These are phyloP conservation scores for Penicillium sp. DNA, from an alignment of 2,329 filamentous ascomycete genomes.

Conservation along the genomic window DNA sequence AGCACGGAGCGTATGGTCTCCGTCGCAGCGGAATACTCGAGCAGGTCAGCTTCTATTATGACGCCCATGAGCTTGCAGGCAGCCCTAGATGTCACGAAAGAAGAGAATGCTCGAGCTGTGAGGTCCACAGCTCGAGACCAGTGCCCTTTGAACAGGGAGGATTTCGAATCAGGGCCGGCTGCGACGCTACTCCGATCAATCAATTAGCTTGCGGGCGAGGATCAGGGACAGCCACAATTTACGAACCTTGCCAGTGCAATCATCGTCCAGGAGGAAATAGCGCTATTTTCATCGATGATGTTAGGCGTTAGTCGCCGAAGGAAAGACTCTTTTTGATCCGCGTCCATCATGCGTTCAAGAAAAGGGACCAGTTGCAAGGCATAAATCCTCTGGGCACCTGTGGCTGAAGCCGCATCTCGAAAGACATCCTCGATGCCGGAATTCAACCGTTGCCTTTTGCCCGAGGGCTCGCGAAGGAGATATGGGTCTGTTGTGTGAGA, in stretches of 20 bases:
- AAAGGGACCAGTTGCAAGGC: slow-evolving; percentile 54
- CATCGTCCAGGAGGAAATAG: slow-evolving; percentile 73
- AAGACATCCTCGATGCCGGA: slow-evolving; percentile 36
- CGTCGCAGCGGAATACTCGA: slow-evolving; percentile 62
- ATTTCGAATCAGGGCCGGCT: slow-evolving; percentile 31
- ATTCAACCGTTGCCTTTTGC: slow-evolving; percentile 35
- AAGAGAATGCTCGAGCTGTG: slow-evolving; percentile 64
- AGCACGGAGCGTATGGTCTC: slow-evolving; percentile 69
- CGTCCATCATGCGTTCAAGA: slow-evolving; percentile 42
- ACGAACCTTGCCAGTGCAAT: slow-evolving; percentile 71
- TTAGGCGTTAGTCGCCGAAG: slow-evolving; percentile 55
- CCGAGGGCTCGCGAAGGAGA: slow-evolving; percentile 17
- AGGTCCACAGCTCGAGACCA: slow-evolving; percentile 77
- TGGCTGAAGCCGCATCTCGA: slow-evolving; percentile 33
- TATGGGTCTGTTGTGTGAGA: slow-evolving; percentile 6
- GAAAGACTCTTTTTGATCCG: slow-evolving; percentile 52
- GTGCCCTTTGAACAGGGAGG: slow-evolving; percentile 40
- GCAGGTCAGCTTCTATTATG: slow-evolving; percentile 60
- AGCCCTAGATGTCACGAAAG: slow-evolving; percentile 66
- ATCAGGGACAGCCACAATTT: background rate
- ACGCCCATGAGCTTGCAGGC: slow-evolving; percentile 68
- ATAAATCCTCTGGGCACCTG: slow-evolving; percentile 41
- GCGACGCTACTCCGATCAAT: slow-evolving; percentile 29
- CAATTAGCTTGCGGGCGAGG: slow-evolving; percentile 4
- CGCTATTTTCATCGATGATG: slow-evolving; percentile 64